Conservation (phyloP, 2,329 filamentous ascomycete species). For the Penicillium sp. region DNA sequence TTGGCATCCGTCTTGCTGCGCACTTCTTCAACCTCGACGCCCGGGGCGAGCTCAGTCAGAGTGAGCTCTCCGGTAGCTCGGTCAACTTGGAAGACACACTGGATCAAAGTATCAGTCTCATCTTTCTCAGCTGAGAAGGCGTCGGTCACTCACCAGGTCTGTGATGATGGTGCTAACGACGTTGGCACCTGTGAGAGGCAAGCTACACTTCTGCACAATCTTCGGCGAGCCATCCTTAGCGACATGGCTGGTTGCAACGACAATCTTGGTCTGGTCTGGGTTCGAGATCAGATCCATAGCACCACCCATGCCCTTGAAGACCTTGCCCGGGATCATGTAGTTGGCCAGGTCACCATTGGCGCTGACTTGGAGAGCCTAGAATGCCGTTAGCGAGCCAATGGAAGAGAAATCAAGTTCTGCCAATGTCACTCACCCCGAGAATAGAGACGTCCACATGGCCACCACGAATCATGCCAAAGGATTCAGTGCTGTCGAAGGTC, state of each 20-base stretch:
- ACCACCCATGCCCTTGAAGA: conserved; percentile 81
- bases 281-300: conserved; percentile 72
- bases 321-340: conserved; percentile 86
- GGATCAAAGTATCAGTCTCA: conserved; percentile 38
- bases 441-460: conserved; percentile 83
- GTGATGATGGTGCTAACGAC: conserved; percentile 72
- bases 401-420: too few species aligned
- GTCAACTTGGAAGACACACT: conserved; percentile 74
- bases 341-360: conserved; percentile 78
- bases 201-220: conserved; percentile 61
- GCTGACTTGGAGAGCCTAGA: conserved; percentile 68
- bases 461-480: conserved; percentile 82
- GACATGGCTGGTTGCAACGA: conserved; percentile 67
- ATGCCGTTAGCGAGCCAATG: too few species aligned
- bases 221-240: conserved; percentile 67
- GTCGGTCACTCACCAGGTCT: conserved; percentile 59
- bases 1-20: conserved; percentile 66
- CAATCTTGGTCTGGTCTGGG: conserved; percentile 68
- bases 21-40: conserved; percentile 66
- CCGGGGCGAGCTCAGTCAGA: conserved; percentile 67
- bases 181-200: conserved; percentile 64
- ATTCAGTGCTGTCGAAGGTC: conserved; percentile 76
- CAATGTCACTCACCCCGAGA: conserved; percentile 56
- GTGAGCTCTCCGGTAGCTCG: conserved; percentile 48
- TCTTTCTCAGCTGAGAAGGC: not conserved